A percentile compares a stretch with the other conserved stretches of the same genome.
Evolutionary conservation across 495 filamentous ascomycete species (phyloP).

Genomic region (Beverwykella pulmonaria): DNA sequence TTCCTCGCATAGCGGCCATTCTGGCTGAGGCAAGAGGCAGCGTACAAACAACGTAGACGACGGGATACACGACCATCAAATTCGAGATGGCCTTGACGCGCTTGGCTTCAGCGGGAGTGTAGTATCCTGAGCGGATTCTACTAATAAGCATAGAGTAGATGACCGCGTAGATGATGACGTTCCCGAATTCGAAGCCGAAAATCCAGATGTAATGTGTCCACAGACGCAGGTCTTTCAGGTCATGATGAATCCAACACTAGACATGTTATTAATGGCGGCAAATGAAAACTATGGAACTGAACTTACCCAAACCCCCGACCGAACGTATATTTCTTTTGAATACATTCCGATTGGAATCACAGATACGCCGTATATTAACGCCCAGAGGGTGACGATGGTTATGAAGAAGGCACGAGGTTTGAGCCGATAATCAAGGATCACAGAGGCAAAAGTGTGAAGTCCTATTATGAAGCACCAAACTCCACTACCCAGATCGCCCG

Average conservation of each 20-base stretch:
- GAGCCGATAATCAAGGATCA: constrained; percentile 38
- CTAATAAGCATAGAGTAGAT: constrained; percentile 56
- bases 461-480: constrained; percentile 60
- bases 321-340: constrained; percentile 29
- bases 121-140: constrained; percentile 33
- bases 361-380: constrained; percentile 29
- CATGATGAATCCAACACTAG: constrained; percentile 39
- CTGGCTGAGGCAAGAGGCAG: constrained; percentile 70
- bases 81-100: constrained; percentile 33
- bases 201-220: constrained; percentile 81
- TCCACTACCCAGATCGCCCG: constrained; percentile 69
- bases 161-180: constrained; percentile 64
- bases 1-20: constrained; percentile 59
- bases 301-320: constrained; percentile 35
- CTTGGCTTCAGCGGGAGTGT: constrained; percentile 18
- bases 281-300: neutral
- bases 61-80: constrained; percentile 74
- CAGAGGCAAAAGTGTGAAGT: constrained; percentile 61
- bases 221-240: constrained; percentile 53
- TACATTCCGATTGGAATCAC: constrained; percentile 22
- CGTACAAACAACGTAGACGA: constrained; percentile 73
- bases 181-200: constrained; percentile 69
- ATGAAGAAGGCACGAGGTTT: constrained; percentile 24
- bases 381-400: constrained; percentile 23
- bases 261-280: neutral